Conservation (phyloP, 106 monocot genomes). For the Acorus gramineus region DNA sequence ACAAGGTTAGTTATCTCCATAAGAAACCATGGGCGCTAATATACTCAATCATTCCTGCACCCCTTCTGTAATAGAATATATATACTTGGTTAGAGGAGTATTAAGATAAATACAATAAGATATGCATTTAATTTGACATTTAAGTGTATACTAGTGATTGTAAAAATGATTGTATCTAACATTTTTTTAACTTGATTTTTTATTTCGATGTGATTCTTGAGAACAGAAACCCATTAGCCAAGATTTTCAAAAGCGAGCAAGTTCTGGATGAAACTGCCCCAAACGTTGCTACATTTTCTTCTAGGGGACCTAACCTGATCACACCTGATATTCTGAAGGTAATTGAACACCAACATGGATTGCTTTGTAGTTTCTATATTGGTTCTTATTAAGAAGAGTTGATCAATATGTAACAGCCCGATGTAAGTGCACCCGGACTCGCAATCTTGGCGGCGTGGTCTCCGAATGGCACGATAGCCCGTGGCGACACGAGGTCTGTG, state of each 20-base stretch:
- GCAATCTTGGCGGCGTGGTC: slow-evolving; percentile 7
- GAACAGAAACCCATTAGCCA: slow-evolving; percentile 18
- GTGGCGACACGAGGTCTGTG: background rate
- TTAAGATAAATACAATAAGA: too few relatives aligned
- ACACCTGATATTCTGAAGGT: slow-evolving; percentile 25
- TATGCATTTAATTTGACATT: too few relatives aligned
- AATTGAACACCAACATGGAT: background rate
- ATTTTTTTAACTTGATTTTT: too few relatives aligned
- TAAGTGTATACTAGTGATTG: too few relatives aligned
- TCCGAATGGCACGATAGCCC: background rate
- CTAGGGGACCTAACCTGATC: slow-evolving; percentile 25
- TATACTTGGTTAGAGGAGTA: too few relatives aligned
- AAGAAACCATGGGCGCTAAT: too few relatives aligned
- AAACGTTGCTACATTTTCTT: slow-evolving; percentile 17
- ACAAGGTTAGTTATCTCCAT: too few relatives aligned
- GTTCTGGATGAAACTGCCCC: slow-evolving; percentile 15
- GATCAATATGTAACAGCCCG: background rate
- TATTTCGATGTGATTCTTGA: background rate
- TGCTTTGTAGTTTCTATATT: too few relatives aligned
- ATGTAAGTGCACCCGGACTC: background rate
- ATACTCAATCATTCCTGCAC: too few relatives aligned
- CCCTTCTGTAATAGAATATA: too few relatives aligned
- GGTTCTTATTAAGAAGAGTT: background rate
- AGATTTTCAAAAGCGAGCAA: slow-evolving; percentile 12
- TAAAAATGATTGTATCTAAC: too few relatives aligned